These are phyloP conservation scores for Allomyces javanicus DNA, from an alignment of 192 early-diverging fungal genomes.

Conservation along the genomic window DNA sequence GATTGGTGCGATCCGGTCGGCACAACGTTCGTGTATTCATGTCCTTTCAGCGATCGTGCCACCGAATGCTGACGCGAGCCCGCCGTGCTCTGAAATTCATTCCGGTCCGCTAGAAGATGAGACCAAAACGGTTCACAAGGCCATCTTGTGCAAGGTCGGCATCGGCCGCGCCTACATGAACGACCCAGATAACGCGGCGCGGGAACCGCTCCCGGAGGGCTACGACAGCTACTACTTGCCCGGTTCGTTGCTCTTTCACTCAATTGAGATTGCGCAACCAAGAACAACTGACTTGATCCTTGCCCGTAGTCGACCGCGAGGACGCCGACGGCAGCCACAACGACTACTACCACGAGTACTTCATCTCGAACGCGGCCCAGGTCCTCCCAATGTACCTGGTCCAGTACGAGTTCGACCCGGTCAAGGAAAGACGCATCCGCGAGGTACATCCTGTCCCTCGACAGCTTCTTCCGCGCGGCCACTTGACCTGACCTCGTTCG, in stretches of 20 bases:
- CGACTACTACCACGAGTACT: constrained; percentile 27
- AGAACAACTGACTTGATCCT: too few relatives aligned
- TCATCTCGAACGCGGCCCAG: constrained; percentile 25
- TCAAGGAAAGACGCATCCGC: constrained; percentile 21
- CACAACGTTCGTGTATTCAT: too few relatives aligned
- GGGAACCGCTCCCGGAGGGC: constrained; percentile 21
- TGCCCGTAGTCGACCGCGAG: background rate
- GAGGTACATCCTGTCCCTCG: constrained; percentile 11
- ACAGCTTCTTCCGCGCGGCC: too few relatives aligned
- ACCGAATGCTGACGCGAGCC: too few relatives aligned
- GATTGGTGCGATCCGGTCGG: constrained; percentile 10
- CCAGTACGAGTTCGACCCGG: constrained; percentile 27
- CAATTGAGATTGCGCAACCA: too few relatives aligned
- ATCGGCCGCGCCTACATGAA: constrained; percentile 25
- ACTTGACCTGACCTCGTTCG: background rate
- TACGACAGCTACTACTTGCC: constrained; percentile 35
- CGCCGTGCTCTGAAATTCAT: background rate
- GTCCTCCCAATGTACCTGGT: constrained; percentile 32
- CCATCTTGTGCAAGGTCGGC: constrained; percentile 23
- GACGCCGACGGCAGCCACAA: background rate
- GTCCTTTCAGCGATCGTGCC: too few relatives aligned
- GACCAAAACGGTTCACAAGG: constrained; percentile 13
- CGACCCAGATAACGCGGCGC: constrained; percentile 10
- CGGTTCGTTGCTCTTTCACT: constrained; percentile 7
- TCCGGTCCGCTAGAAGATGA: background rate